Conservation (phyloP, 768 basidiomycete genomes). For the Macrolepiota dolichaula region DNA sequence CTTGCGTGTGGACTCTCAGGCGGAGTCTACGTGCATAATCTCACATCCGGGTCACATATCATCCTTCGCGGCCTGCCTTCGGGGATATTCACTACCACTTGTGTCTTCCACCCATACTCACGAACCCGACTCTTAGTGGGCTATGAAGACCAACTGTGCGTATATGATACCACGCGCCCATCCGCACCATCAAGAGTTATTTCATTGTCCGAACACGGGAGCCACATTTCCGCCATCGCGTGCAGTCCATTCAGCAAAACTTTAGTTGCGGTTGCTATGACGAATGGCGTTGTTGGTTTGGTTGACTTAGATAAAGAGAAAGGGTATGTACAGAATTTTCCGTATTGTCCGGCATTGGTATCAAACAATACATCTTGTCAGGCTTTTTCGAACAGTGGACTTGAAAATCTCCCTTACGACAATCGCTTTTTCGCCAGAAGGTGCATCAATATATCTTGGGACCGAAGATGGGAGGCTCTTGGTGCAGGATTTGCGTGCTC, state of each 20-base stretch:
- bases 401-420: slow-evolving; percentile 54
- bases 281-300: slow-evolving; percentile 51
- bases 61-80: slow-evolving; percentile 51
- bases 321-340: slow-evolving; percentile 38
- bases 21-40: slow-evolving; percentile 58
- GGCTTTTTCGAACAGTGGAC: slow-evolving; percentile 56
- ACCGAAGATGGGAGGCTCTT: slow-evolving; percentile 64
- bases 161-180: slow-evolving; percentile 63
- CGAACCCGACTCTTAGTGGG: slow-evolving; percentile 60
- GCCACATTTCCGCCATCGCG: slow-evolving; percentile 52
- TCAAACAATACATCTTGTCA: slow-evolving; percentile 21
- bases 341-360: background rate
- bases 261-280: slow-evolving; percentile 55
- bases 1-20: slow-evolving; percentile 54
- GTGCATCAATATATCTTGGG: slow-evolving; percentile 62
- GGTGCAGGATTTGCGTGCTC: slow-evolving; percentile 57
- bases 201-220: slow-evolving; percentile 40
- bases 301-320: slow-evolving; percentile 77
- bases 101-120: slow-evolving; percentile 60
- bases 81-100: slow-evolving; percentile 37
- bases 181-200: slow-evolving; percentile 54
- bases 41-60: slow-evolving; percentile 49
- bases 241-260: slow-evolving; percentile 79
- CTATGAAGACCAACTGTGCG: slow-evolving; percentile 45
- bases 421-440: slow-evolving; percentile 67